Percentiles rank a stretch among this genome's conserved stretches.
Evolutionary conservation across 23 red algal species (phyloP).

Genomic region (Gracilariopsis chorda): DNA sequence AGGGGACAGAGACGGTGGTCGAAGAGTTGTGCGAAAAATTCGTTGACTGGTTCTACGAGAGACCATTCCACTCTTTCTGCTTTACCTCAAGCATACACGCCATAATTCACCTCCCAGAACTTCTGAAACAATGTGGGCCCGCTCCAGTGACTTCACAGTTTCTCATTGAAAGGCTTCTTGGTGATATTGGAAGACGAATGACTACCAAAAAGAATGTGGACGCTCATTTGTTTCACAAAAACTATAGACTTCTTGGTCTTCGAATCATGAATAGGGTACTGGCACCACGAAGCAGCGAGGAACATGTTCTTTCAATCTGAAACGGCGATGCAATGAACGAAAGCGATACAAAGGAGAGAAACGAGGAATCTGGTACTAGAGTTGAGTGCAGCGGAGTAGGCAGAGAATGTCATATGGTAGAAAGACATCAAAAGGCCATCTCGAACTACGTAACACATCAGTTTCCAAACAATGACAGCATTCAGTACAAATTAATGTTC

Average conservation of each 20-base stretch:
- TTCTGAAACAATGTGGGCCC: background rate
- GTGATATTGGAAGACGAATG: slow-evolving; percentile 3
- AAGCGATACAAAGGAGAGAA: no score
- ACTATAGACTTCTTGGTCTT: background rate
- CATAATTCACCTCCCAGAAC: background rate
- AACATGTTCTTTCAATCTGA: no score
- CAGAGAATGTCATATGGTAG: no score
- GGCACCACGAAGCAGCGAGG: no score
- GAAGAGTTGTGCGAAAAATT: background rate
- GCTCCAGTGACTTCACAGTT: background rate
- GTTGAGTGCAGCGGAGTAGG: no score
- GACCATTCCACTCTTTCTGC: background rate
- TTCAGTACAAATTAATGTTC: no score
- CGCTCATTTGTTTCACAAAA: background rate
- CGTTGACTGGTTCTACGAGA: background rate
- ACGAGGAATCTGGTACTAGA: no score
- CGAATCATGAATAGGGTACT: background rate
- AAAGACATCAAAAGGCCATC: no score
- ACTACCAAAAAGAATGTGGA: background rate
- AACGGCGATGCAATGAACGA: no score
- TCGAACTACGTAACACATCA: no score
- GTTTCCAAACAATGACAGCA: no score
- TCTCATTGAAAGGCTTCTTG: background rate
- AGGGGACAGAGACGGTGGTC: background rate
- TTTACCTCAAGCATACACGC: background rate